phyloP scores from a whole-genome alignment of 257 asterid genomes.

The Cinchona pubescens region DNA sequence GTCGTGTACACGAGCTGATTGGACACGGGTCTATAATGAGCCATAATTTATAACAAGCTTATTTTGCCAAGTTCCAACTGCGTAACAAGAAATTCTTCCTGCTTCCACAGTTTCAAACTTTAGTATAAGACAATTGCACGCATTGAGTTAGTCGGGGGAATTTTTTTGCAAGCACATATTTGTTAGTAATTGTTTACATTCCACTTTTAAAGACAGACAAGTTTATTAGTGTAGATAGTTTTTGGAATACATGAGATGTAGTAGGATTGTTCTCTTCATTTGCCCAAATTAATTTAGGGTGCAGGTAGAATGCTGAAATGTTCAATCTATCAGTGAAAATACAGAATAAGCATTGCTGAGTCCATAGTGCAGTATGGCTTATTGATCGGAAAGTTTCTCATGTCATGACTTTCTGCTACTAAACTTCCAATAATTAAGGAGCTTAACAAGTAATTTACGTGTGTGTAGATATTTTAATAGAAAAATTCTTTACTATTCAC shows the following conservation, averaged over 20 bases:
- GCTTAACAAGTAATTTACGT: not conserved
- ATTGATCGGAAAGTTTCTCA: not conserved
- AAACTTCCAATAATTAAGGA: not conserved
- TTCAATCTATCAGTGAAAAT: too few species aligned
- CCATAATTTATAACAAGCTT: constrained; percentile 26
- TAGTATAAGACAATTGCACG: not conserved
- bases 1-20: constrained; percentile 20
- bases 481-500: too few species aligned
- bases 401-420: not conserved
- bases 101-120: not conserved
- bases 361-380: too few species aligned
- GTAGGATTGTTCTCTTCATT: not conserved
- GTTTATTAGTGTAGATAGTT: not conserved
- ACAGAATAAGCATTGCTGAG: too few species aligned
- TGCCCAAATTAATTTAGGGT: too few species aligned
- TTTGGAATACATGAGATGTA: not conserved
- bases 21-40: constrained; percentile 26
- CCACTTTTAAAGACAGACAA: not conserved
- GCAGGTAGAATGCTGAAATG: too few species aligned
- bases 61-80: constrained; percentile 10
- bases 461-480: too few species aligned
- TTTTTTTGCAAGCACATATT: not conserved
- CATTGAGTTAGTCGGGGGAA: not conserved
- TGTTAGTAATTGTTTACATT: not conserved
- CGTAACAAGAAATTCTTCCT: not conserved